phyloP scores from a whole-genome alignment of 768 basidiomycete species.

The Boletus insuetus region DNA sequence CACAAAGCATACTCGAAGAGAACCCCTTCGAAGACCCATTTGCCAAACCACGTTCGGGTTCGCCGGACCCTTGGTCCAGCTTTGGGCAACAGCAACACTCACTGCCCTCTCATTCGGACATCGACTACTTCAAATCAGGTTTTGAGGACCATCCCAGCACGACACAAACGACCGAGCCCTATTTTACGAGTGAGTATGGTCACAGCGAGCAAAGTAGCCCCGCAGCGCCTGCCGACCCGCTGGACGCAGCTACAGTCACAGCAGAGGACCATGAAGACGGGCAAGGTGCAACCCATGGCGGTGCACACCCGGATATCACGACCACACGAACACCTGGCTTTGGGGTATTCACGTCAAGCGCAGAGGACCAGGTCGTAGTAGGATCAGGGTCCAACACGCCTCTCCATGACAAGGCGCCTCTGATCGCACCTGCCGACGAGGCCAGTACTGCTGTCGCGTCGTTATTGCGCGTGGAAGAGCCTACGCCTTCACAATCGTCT shows the following conservation, averaged over 20 bases:
- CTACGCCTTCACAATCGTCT: conserved; percentile 5
- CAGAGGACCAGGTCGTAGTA: conserved; percentile 22
- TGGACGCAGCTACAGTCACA: conserved; percentile 38
- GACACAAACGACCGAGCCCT: conserved; percentile 33
- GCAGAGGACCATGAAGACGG: conserved; percentile 34
- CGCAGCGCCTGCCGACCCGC: conserved; percentile 35
- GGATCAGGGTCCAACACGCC: conserved; percentile 14
- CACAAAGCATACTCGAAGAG: conserved; percentile 60
- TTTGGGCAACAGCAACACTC: conserved; percentile 41
- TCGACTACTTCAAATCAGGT: conserved; percentile 29
- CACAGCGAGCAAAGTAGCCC: conserved; percentile 27
- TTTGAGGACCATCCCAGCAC: conserved; percentile 26
- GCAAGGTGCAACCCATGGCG: conserved; percentile 10
- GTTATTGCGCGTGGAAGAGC: conserved; percentile 13
- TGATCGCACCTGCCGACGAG: conserved; percentile 35
- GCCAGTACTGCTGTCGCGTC: conserved; percentile 8
- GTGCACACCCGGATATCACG: conserved; percentile 8
- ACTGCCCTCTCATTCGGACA: conserved; percentile 18
- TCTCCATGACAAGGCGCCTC: conserved; percentile 29
- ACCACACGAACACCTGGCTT: conserved; percentile 45
- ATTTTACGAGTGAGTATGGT: conserved; percentile 33
- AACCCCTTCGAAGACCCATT: conserved; percentile 80
- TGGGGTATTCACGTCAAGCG: conserved; percentile 34
- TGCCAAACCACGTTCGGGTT: conserved; percentile 54
- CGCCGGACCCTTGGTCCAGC: conserved; percentile 76